These are phyloP conservation scores for Vaccinium myrtillus DNA, from an alignment of 148 eudicot species.

Conservation along the genomic window DNA sequence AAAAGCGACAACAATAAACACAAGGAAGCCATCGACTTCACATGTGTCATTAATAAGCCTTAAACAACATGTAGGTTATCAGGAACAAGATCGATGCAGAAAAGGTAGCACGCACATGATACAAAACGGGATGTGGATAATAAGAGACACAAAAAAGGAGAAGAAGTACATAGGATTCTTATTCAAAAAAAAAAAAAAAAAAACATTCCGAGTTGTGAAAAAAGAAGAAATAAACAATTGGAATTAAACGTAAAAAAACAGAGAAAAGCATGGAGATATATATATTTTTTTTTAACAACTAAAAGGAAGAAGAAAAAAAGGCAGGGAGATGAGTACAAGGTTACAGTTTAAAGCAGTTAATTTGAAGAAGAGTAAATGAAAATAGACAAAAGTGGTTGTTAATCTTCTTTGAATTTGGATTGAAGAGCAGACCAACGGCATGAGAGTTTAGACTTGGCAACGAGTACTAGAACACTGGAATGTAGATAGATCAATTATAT, in stretches of 20 bases:
- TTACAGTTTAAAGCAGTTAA: too few relatives aligned
- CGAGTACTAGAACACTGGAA: not conserved
- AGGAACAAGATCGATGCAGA: not conserved
- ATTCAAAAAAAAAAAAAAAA: not conserved
- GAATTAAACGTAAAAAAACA: not conserved
- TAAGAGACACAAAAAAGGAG: not conserved
- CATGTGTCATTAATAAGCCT: conserved; percentile 62
- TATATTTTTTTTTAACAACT: too few relatives aligned
- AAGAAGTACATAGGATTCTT: not conserved
- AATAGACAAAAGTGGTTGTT: not conserved
- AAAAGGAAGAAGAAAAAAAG: too few relatives aligned
- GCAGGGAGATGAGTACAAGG: not conserved
- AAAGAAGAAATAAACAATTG: not conserved
- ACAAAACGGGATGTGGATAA: not conserved
- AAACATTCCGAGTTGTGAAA: not conserved
- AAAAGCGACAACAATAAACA: conserved; percentile 83
- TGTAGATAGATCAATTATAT: not conserved
- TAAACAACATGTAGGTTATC: not conserved
- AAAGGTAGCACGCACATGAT: not conserved
- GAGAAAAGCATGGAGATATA: not conserved
- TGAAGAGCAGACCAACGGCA: not conserved
- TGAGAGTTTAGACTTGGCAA: not conserved
- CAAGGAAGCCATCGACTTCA: conserved; percentile 75
- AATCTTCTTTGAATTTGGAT: not conserved
- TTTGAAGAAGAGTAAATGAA: not conserved